A percentile compares a stretch with the other conserved stretches of the same genome.
phyloP scores from a whole-genome alignment of 2,329 filamentous ascomycete genomes.

The Fusarium devonianum region DNA sequence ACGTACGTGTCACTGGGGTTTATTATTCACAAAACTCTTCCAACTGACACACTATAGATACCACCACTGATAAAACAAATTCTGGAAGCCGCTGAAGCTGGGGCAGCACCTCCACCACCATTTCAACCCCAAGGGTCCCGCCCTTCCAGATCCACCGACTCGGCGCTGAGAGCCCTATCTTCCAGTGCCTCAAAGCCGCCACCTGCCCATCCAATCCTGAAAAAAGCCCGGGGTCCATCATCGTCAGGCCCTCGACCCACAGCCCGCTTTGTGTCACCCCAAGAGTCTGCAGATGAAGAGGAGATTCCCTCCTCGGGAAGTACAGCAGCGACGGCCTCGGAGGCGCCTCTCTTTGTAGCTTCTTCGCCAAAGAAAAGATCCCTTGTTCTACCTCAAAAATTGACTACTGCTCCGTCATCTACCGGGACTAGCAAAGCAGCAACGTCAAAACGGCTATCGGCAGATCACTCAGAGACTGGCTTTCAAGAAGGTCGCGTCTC shows the following conservation, averaged over 20 bases:
- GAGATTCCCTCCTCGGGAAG: constrained; percentile 53
- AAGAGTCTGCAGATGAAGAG: constrained; percentile 55
- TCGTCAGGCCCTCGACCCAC: constrained; percentile 63
- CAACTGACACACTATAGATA: constrained; percentile 37
- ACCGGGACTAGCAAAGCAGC: constrained; percentile 55
- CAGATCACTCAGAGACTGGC: constrained; percentile 41
- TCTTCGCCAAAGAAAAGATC: constrained; percentile 44
- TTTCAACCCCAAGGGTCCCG: constrained; percentile 24
- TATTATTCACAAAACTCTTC: constrained; percentile 1
- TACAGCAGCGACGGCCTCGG: constrained; percentile 45
- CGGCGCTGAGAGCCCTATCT: constrained; percentile 43
- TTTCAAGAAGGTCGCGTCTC: constrained; percentile 44
- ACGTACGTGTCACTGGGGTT: constrained; percentile 48
- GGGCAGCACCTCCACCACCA: constrained; percentile 18
- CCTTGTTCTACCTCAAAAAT: constrained; percentile 41
- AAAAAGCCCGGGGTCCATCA: constrained; percentile 64
- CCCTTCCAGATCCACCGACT: constrained; percentile 33
- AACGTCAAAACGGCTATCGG: constrained; percentile 51
- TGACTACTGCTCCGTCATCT: constrained; percentile 54
- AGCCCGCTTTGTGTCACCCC: constrained; percentile 66
- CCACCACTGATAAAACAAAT: constrained; percentile 42
- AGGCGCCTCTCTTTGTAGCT: constrained; percentile 40
- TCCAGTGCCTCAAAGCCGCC: constrained; percentile 55
- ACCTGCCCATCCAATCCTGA: constrained; percentile 64
- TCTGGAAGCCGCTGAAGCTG: constrained; percentile 36